Base-by-base conservation (phyloP, 2,329 filamentous ascomycete genomes). In the Pseudogymnoascus sp. region DNA sequence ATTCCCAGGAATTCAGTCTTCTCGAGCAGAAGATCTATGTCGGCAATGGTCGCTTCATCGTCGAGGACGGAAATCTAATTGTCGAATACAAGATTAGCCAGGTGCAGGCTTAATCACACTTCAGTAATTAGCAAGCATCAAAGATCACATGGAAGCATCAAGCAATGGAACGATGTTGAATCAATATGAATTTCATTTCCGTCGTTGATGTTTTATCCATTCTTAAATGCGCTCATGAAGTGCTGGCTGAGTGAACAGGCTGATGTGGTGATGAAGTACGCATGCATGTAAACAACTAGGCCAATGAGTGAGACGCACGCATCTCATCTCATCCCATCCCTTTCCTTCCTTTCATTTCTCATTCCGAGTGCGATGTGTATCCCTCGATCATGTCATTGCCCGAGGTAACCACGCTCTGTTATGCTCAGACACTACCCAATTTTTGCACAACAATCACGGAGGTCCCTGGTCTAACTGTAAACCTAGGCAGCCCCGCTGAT, bases 31-130 rank as follows among this genome's bases (percentile, higher is more conserved):
- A 73, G 61, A 61, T 77, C n/a, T 76, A 72, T 63, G 75, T 77
- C 41, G 75, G 70, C 1, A 75, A 73, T 14, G 75, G 76, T 20
- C 70, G 75, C 18, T 77, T 78, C 64, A 68, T 76, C 33, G 65
- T 76, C 33, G 71, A 73, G 41, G 62, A 69, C 41, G 70, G 72
- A 9, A 67, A 71, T 57, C 66, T 70, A 25, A 65, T 73, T 28
- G 75, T 78, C 18, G 75, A 77, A 66, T 77, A 76, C 65, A 76
- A 76, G 64, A 75, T 77, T 64, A 77, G 74, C 60, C 71, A 76
- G 47, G 28, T 53, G n/a, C 28, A 53, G 47, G 47, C 47, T 9
- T 53, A 20, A 35, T 53, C 47, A 53, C 47, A 15, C 7, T 12
- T 35, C 14, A 12, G 47, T 53, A 53, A 28, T 53, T 53, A 53